Conservation (phyloP, 1,139 yeast species). For the Kodamaea plutei region DNA sequence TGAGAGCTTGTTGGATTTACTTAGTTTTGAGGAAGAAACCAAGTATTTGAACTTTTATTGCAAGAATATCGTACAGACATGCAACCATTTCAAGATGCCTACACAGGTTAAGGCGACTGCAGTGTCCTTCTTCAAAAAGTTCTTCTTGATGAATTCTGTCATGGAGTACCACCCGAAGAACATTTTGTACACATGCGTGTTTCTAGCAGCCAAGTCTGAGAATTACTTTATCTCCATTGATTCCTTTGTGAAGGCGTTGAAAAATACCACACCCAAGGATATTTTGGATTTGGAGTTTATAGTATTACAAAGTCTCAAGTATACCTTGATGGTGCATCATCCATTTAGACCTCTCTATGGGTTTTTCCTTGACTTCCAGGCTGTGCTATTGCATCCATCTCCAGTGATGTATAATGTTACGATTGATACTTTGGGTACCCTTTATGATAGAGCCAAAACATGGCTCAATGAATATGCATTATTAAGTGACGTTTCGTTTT, state of each 20-base stretch:
- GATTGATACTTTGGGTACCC: slow-evolving; percentile 44
- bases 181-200: slow-evolving; percentile 78
- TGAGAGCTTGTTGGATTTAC: slow-evolving; percentile 35
- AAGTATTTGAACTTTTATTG: slow-evolving; percentile 66
- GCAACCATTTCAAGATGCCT: slow-evolving; percentile 43
- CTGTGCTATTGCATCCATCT: slow-evolving; percentile 43
- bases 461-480: slow-evolving; percentile 60
- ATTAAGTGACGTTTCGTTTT: slow-evolving; percentile 69
- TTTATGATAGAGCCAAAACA: slow-evolving; percentile 66
- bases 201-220: slow-evolving; percentile 89
- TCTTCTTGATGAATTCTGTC: slow-evolving; percentile 73
- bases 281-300: slow-evolving; percentile 76
- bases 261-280: slow-evolving; percentile 61
- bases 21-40: slow-evolving; percentile 66
- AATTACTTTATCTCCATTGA: slow-evolving; percentile 84
- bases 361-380: slow-evolving; percentile 82
- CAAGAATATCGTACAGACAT: slow-evolving; percentile 59
- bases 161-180: slow-evolving; percentile 87
- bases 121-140: slow-evolving; percentile 73
- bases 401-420: slow-evolving; percentile 36
- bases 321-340: slow-evolving; percentile 82
- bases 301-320: slow-evolving; percentile 67
- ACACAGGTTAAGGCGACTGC: slow-evolving; percentile 73
- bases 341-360: slow-evolving; percentile 88
- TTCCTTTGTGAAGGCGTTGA: slow-evolving; percentile 68